Evolutionary conservation across 2,329 filamentous ascomycete genomes (phyloP), one percentile per base, ranked within the genome.

Genomic region (Apiospora kogelbergensis): DNA sequence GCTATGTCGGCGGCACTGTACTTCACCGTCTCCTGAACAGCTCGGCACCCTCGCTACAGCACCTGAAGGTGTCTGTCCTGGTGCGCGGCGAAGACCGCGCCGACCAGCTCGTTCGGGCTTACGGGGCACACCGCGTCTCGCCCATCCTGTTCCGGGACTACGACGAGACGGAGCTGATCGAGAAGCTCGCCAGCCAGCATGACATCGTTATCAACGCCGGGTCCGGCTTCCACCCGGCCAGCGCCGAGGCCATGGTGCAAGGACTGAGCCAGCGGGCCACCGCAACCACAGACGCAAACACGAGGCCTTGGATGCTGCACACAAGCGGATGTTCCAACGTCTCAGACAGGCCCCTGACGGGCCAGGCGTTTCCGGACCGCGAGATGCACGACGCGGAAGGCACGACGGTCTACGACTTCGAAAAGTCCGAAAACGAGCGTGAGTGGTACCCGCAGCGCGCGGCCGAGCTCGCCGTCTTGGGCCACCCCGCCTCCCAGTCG

Each of bases 141-240:
- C 66, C 57, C 1, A 57, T 72, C 1, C 46, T 42, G 2, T 68
- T 72, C 67, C 44, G 30, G 4, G 67, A 68, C 48, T 69, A 70
- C 57, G 71, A 73, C 68, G 71, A 74, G 24, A 64, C 63, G 0
- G 63, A 22, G 10, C 26, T 65, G 20, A 42, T 73, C 6, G 42
- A 42, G 15, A 37, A 66, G 33, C 53, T 72, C 65, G 70, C 71
- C 33, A 65, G 68, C 6, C n/a, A 67, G 15, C 69, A 73, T 65
- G 71, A 74, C 65, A 40, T 81, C 68, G 75, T 83, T n/a, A 76
- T 84, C 67, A 79, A 81, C 70, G 75, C 79, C 13, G 78, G 78
- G 6, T 73, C 74, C 6, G 79, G 78, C 40, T 79, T 74, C 68
- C 78, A 82, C 69, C 69, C 74, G 2, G 67, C 69, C 1, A 74